Evolutionary conservation across 2,329 filamentous ascomycete species (phyloP), one percentile per base, ranked within the genome.

Genomic region (Atkinsonella texensis): DNA sequence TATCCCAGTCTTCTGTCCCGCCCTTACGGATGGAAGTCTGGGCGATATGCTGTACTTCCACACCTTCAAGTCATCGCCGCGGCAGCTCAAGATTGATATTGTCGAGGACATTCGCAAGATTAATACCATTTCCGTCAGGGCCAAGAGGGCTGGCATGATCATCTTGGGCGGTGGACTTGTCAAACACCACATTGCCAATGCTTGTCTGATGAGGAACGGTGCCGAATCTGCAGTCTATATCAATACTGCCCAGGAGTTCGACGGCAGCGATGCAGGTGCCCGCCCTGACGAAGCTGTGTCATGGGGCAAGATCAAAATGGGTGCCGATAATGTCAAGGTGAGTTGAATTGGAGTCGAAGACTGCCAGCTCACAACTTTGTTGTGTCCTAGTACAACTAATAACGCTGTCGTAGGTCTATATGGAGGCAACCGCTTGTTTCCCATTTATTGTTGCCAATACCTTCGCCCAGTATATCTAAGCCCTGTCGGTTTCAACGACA

Each of bases 11-110:
- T 98, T 98, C 73, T 97, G 91, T 64, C 93, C 93, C 0, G 93
- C 93, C 6, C 73, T 98, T 60, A 98, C 93, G 0, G 93, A 98
- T 63, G 93, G 93, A 17, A 95, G 88, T 60, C 71, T 98, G 18
- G 93, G 93, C 5, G 93, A 98, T 67, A 98, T 98, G 93, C 75
- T 98, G 41, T 97, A 96, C 70, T 97, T 98, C 68, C 91, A 98
- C 71, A 95, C 90, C 1, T 98, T 89, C 79, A 93, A 91, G 66
- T 71, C 87, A 0, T 90, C 87, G 2, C 91, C 91, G 3, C 72
- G 74, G 54, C 86, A 91, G 67, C 76, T 98, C 42, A 81, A 84
- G 52, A 81, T 96, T 54, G 93, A 97, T 65, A 89, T 97, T 53
- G 88, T 96, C 20, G 87, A 94, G 62, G 93, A 98, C 62, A 93